Evolutionary conservation across 108 stramenopile species (phyloP).

Genomic region (Craspedostauros australis): DNA sequence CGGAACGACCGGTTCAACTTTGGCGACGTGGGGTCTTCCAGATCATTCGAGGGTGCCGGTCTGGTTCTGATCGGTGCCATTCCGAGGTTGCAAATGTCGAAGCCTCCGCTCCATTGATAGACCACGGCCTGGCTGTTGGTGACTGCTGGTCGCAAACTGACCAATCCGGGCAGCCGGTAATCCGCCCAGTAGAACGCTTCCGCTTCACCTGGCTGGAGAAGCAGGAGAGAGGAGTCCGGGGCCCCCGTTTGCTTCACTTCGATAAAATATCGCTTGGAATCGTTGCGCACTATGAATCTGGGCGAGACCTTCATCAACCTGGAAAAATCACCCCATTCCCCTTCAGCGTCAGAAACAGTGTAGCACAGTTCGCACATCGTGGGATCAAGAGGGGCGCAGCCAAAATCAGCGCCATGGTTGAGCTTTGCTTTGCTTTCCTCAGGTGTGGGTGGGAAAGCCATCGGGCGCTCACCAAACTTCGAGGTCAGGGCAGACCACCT

Average conservation of each 20-base stretch:
- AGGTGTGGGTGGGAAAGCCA: not conserved
- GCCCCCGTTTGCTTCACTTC: conserved; percentile 64
- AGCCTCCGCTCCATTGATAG: conserved; percentile 68
- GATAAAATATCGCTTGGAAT: conserved; percentile 35
- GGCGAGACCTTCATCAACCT: conserved; percentile 44
- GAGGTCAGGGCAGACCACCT: conserved; percentile 53
- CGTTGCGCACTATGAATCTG: conserved; percentile 55
- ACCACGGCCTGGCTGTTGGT: not conserved
- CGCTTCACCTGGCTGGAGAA: conserved; percentile 26
- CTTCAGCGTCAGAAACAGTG: conserved; percentile 41
- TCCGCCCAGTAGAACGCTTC: conserved; percentile 66
- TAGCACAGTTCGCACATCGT: conserved; percentile 55
- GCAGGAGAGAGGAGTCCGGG: conserved; percentile 25
- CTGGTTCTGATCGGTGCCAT: conserved; percentile 52
- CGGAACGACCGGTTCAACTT: conserved; percentile 13
- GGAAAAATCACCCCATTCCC: conserved; percentile 69
- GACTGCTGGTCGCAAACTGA: conserved; percentile 34
- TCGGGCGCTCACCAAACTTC: not conserved
- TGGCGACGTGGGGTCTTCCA: too few species aligned
- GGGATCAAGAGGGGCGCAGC: conserved; percentile 18
- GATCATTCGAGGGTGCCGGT: not conserved
- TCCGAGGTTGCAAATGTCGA: conserved; percentile 63
- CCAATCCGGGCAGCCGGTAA: conserved; percentile 46
- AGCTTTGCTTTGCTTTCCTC: conserved; percentile 7
- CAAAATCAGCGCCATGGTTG: conserved; percentile 1